A percentile compares a stretch with the other conserved stretches of the same genome.
These are phyloP conservation scores for Vitis hybrid DNA, from an alignment of 177 flowering plant genomes.

Conservation along the genomic window DNA sequence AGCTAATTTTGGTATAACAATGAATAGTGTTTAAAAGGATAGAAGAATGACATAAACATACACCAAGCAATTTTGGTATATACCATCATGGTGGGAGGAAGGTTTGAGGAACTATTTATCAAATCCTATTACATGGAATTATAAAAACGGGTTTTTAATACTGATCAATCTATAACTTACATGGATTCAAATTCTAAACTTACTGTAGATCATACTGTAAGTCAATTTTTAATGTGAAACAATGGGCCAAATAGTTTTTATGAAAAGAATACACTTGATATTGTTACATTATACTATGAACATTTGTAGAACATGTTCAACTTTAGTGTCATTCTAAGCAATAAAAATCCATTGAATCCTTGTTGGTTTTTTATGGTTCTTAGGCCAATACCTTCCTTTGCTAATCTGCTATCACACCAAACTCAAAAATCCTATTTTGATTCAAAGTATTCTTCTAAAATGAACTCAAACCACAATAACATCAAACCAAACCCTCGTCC, in stretches of 20 bases:
- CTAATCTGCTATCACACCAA: conserved; percentile 14
- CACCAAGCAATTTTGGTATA: no score
- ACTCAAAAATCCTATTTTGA: conserved; percentile 8
- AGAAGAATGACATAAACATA: no score
- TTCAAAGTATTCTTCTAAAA: conserved; percentile 20
- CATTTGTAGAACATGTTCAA: conserved; percentile 27
- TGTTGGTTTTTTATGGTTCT: conserved; percentile 21
- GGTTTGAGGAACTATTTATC: no score
- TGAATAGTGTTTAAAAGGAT: no score
- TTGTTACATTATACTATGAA: not conserved
- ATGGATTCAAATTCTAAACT: not conserved
- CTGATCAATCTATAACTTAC: not conserved
- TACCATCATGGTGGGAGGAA: no score
- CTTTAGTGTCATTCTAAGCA: conserved; percentile 16
- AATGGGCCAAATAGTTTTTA: no score
- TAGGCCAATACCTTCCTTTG: conserved; percentile 17
- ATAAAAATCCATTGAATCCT: conserved; percentile 11
- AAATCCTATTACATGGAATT: no score
- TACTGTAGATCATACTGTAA: no score
- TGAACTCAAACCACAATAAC: conserved; percentile 14
- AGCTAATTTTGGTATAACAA: no score
- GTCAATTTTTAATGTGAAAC: not conserved
- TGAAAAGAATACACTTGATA: not conserved
- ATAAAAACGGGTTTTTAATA: no score
- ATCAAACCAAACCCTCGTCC: conserved; percentile 24